Evolutionary conservation across 2,329 filamentous ascomycete genomes (phyloP).

Genomic region (Pseudogymnoascus sp.): DNA sequence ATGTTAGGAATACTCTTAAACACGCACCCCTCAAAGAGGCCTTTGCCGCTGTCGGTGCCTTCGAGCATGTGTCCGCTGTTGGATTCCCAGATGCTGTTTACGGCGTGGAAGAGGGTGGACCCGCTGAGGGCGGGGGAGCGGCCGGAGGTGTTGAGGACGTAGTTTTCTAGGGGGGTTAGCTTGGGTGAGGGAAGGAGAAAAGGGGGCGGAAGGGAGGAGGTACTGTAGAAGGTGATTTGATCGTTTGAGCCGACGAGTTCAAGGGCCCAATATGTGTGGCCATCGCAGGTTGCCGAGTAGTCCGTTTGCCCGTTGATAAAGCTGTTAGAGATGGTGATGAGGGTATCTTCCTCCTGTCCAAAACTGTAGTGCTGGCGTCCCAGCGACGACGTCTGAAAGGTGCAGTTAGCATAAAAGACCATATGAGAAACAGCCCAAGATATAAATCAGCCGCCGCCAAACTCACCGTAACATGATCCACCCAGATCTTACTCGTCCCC

Average conservation of each 20-base stretch:
- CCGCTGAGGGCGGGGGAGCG: constrained; percentile 34
- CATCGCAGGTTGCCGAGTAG: constrained; percentile 36
- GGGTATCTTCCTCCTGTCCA: constrained; percentile 26
- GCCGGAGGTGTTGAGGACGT: constrained; percentile 34
- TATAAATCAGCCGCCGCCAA: too few species aligned
- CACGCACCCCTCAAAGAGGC: constrained; percentile 37
- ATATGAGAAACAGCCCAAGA: neutral
- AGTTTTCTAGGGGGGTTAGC: constrained; percentile 27
- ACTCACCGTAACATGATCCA: constrained; percentile 29
- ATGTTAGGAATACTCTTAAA: constrained; percentile 32
- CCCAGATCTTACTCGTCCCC: constrained; percentile 28
- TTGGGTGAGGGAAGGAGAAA: too few species aligned
- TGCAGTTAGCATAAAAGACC: neutral
- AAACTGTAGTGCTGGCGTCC: constrained; percentile 34
- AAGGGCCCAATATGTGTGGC: constrained; percentile 39
- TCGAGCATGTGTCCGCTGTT: constrained; percentile 38
- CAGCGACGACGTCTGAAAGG: constrained; percentile 22
- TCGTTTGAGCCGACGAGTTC: constrained; percentile 33
- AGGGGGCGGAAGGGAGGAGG: too few species aligned
- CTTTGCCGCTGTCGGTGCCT: constrained; percentile 23
- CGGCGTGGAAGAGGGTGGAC: constrained; percentile 30
- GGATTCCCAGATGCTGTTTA: constrained; percentile 34
- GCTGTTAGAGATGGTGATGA: constrained; percentile 38
- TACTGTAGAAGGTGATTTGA: constrained; percentile 28
- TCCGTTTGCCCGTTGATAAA: constrained; percentile 36